Base-by-base conservation (phyloP, 306 rosid species). In the Trifolium repens region DNA sequence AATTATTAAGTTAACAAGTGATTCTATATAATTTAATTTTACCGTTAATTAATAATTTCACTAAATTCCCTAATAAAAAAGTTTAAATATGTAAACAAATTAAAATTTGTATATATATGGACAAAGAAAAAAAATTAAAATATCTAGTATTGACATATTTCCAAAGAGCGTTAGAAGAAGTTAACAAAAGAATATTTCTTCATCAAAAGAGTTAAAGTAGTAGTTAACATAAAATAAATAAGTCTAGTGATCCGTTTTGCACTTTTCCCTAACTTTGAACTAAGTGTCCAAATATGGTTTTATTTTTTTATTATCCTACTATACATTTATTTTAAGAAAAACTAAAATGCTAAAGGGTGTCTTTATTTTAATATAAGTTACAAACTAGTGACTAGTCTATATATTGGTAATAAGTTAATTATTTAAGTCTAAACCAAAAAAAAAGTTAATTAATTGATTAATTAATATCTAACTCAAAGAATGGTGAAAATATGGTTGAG, bases 241-340 rank as follows among this genome's bases (percentile, higher is more conserved):
- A 35, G 39, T 27, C 35, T 57, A 75, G 22, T 30, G 61, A 65
- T 79, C 60, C 55, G 24, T 43, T 9, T 34, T 34, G 6, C 37
- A 4, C 14, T 50, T 75, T 50, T 60, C 58, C 17, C 58, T 8
- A 8, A n/a, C 11, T 60, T 71, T 49, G 69, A 70, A 79, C 50
- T n/a, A 69, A 77, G 52, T 64, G 15, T 53, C 63, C 63, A 53
- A 74, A 47, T 59, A 54, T 80, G 35, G n/a, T 69, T 68, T 46
- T 46, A 5, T 46, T 46, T 9, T 44, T 44, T 44, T 3, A 46
- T 12, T 13, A 46, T 13, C 16, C 0, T 44, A 44, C 6, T 13
- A 46, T 46, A 46, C 52, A 46, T 46, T 46, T 46, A 13, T 46
- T 50, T n/a, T n/a, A 50, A 50, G n/a, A 50, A 15, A 50, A 47